A percentile compares a stretch with the other conserved stretches of the same genome.
Conservation (phyloP, 345 rosid genomes). For the Melastoma malabathricum region DNA sequence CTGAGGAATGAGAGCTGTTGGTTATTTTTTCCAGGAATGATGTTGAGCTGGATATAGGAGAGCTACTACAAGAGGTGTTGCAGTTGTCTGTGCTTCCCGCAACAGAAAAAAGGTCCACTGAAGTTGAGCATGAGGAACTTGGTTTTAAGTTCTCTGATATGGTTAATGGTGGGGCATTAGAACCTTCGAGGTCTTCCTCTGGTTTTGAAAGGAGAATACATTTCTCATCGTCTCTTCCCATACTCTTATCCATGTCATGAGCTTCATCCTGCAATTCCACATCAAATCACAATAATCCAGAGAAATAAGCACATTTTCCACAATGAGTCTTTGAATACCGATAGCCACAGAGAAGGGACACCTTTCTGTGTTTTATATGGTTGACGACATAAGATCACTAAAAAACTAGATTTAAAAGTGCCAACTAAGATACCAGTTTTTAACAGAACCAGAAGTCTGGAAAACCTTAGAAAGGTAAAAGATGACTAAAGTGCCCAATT, state of each 20-base stretch:
- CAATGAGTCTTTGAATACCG: too few relatives aligned
- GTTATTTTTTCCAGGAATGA: slow-evolving; percentile 7
- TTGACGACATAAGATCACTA: too few relatives aligned
- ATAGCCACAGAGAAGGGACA: too few relatives aligned
- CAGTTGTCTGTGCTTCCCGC: slow-evolving; percentile 27
- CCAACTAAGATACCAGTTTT: too few relatives aligned
- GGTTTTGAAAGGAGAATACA: slow-evolving; percentile 13
- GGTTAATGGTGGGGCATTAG: slow-evolving; percentile 10
- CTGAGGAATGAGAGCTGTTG: slow-evolving; percentile 14
- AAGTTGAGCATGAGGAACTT: slow-evolving; percentile 30
- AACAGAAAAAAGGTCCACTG: slow-evolving; percentile 34
- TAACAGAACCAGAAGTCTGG: too few relatives aligned
- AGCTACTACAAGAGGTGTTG: slow-evolving; percentile 14
- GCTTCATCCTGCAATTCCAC: slow-evolving; percentile 39
- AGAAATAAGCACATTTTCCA: too few relatives aligned
- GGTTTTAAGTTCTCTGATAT: slow-evolving; percentile 15
- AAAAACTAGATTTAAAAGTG: too few relatives aligned
- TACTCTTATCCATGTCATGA: slow-evolving; percentile 9
- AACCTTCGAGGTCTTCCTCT: slow-evolving; percentile 11
- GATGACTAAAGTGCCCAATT: too few relatives aligned
- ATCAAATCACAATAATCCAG: too few relatives aligned
- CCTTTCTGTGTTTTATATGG: too few relatives aligned
- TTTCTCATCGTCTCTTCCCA: slow-evolving; percentile 14
- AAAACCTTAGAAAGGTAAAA: too few relatives aligned
- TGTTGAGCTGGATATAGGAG: slow-evolving; percentile 15